A percentile compares a stretch with the other conserved stretches of the same genome.
Evolutionary conservation across 2,329 filamentous ascomycete genomes (phyloP).

Genomic region (Colletotrichum zoysiae): DNA sequence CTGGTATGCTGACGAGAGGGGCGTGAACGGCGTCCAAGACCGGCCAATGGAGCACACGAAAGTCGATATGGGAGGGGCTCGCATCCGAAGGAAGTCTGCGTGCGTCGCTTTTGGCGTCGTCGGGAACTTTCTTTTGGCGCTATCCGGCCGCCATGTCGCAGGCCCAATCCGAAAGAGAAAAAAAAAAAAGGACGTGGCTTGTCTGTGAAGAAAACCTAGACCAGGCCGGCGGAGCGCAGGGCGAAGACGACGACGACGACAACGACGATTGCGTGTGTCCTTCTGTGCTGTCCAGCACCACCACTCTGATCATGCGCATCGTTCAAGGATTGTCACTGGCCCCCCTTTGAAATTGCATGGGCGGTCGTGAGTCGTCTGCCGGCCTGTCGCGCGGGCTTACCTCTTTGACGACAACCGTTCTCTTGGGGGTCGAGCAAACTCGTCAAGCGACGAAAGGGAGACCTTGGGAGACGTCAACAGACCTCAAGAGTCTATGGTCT

Average conservation of each 20-base stretch:
- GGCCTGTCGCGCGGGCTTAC: not conserved
- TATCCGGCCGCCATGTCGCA: not conserved
- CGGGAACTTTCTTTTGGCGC: constrained; percentile 3
- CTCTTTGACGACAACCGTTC: not conserved
- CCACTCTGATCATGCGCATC: not conserved
- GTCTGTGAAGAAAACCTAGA: not conserved
- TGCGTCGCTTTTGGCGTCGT: not conserved
- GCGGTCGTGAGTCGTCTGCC: constrained; percentile 16
- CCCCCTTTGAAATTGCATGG: constrained; percentile 13
- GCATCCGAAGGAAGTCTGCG: not conserved
- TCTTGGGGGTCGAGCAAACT: not conserved
- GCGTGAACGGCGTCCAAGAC: not conserved
- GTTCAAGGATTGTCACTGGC: not conserved
- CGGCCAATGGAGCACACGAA: not conserved
- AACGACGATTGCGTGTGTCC: no score
- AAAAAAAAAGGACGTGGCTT: not conserved
- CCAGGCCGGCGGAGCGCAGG: not conserved
- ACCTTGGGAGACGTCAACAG: not conserved
- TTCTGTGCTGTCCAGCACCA: not conserved
- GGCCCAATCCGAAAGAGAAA: no score
- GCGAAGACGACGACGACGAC: no score
- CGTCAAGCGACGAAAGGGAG: not conserved
- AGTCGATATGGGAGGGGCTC: constrained; percentile 11
- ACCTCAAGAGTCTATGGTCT: no score
- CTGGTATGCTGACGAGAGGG: not conserved